Base-by-base conservation (phyloP, 306 rosid species). In the Cucumis cinereus region DNA sequence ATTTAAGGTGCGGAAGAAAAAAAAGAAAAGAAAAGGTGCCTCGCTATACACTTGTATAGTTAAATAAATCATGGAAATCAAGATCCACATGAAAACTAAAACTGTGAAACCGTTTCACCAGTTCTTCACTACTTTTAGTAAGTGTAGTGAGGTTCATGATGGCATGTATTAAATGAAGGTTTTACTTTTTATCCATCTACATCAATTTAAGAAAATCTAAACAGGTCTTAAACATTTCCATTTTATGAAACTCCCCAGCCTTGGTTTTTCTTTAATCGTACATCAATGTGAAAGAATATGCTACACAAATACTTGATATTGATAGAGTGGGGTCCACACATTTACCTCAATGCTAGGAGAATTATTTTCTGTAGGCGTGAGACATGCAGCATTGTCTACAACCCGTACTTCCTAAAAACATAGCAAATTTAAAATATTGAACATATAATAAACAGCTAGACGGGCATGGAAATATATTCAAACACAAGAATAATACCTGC, bases 341-440 rank as follows among this genome's bases (percentile, higher is more conserved):
- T 10, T 62, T 82, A 91, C 98, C 96, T 93, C 93, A 56, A 49
- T 60, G 81, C 78, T 80, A 50, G 80, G 73, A 1, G 77, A 75
- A 73, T 70, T 72, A 75, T 71, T 82, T 69, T 80, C 92, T 35
- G 81, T 41, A 60, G 95, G 93, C 81, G 75, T 79, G 75, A 79
- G 84, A 79, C 53, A 81, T 56, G 76, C 79, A 70, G 90, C 85
- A 84, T 78, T 80, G 57, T 87, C 97, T 78, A 80, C 90, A 85
- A 67, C 45, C 76, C 84, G 83, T 56, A 80, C 86, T 85, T 88
- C 97, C 98, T 93, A 88, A 86, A 86, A 45, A 52, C 75, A 55
- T 26, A 35, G 62, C 6, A 6, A 56, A 80, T 80, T 77, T 56
- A 71, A 76, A 76, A 26, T 19, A 71, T 67, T 79, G 76, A 79